Evolutionary conservation across 768 basidiomycete genomes (phyloP).

Genomic region (Collybiopsis luxurians): DNA sequence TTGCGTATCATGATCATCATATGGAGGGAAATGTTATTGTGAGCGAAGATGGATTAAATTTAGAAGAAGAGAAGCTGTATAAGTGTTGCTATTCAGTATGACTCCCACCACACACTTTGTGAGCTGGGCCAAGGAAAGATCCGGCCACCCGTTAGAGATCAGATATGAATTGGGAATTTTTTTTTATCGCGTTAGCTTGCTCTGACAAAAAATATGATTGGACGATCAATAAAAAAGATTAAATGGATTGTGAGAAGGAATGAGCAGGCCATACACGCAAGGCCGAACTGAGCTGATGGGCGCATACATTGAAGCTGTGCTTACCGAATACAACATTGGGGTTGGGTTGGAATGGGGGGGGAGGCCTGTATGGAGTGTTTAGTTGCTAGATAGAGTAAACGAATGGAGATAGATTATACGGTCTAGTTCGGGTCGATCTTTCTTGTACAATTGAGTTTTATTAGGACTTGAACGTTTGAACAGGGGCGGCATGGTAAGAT

Average conservation of each 20-base stretch:
- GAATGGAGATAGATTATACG: constrained; percentile 7
- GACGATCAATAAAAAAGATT: constrained; percentile 1
- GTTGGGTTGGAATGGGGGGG: too few species aligned
- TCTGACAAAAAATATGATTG: constrained; percentile 3
- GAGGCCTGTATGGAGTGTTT: neutral
- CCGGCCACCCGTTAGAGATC: neutral
- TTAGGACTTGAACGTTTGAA: constrained; percentile 2
- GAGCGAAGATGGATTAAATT: too few species aligned
- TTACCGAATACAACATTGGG: too few species aligned
- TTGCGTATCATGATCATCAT: constrained; percentile 2
- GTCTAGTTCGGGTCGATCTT: constrained; percentile 5
- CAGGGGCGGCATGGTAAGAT: constrained; percentile 1
- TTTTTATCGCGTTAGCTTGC: neutral
- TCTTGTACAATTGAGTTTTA: constrained; percentile 1
- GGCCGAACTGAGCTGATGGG: neutral
- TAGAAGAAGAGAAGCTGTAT: neutral
- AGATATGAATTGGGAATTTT: neutral
- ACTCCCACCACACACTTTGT: constrained; percentile 1
- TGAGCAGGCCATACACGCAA: neutral
- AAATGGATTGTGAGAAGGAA: neutral
- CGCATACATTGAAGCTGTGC: neutral
- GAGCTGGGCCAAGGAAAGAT: neutral
- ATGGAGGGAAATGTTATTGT: neutral
- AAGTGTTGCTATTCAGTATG: neutral
- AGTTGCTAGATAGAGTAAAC: neutral